Percentiles rank a stretch among this genome's conserved stretches.
These are phyloP conservation scores for Chytriomyces sp. DNA, from an alignment of 192 early-diverging fungal species.

Conservation along the genomic window DNA sequence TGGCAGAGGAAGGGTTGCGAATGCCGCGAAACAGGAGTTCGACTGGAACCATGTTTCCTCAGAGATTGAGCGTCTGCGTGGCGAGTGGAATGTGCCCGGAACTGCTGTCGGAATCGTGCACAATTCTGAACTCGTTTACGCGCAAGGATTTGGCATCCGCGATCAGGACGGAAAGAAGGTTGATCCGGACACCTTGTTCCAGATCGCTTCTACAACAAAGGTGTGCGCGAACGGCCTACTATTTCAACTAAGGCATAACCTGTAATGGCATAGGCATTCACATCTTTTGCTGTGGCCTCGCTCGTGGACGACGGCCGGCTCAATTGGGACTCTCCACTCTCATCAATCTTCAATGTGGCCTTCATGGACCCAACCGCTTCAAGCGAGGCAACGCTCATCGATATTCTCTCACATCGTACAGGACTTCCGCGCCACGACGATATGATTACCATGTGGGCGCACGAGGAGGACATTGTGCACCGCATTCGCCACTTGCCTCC, in stretches of 20 bases:
- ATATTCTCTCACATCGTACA: slow-evolving; percentile 25
- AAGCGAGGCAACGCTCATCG: slow-evolving; percentile 1
- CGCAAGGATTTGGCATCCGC: not conserved
- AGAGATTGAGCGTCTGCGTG: not conserved
- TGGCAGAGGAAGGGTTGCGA: too few species aligned
- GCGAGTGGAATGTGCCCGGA: not conserved
- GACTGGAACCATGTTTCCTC: too few species aligned
- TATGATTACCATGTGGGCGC: too few species aligned
- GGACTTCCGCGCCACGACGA: too few species aligned
- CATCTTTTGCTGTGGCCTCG: not conserved
- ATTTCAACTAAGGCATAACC: not conserved
- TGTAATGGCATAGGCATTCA: slow-evolving; percentile 27
- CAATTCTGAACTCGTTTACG: not conserved
- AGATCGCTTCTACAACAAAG: slow-evolving; percentile 4
- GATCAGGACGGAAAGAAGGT: not conserved
- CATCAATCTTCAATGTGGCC: not conserved
- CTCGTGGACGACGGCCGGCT: slow-evolving; percentile 18
- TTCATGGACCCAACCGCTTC: slow-evolving; percentile 12
- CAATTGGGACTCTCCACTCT: slow-evolving; percentile 9
- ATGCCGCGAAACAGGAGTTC: too few species aligned
- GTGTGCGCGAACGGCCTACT: too few species aligned
- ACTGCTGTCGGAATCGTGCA: slow-evolving; percentile 2
- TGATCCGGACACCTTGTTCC: not conserved
- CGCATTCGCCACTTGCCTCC: too few species aligned
- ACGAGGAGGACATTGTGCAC: too few species aligned